Base-by-base conservation (phyloP, 495 filamentous ascomycete species). In the Podospora fimiseda region DNA sequence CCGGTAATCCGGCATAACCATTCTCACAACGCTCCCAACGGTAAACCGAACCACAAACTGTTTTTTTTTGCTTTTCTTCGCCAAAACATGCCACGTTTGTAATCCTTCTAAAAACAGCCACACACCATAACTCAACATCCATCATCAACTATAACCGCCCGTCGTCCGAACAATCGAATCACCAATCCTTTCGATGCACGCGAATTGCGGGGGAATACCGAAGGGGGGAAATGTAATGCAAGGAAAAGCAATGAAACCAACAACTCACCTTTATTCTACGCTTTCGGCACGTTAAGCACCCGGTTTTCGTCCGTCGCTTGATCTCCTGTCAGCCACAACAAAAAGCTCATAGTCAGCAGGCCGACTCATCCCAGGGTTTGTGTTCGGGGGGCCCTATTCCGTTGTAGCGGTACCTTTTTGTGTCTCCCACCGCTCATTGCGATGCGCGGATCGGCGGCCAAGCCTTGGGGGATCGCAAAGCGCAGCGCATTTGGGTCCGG, bases 241-340 rank as follows among this genome's bases (percentile, higher is more conserved):
- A 45, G n/a, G 46, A 22, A 47, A 27, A 20, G 43, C 43, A 44
- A n/a, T 22, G 13, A 5, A 42, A 27, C 18, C 40, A 6, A 20
- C 15, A 1, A 83, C 87, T 65, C 80, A 96, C 93, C 91, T 98
- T 98, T 74, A 98, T 97, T 70, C 93, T 80, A 62, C 93, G 83
- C 70, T 96, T 96, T 57, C 93, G 83, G 77, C 93, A 98, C 30
- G 93, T 98, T 69, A 97, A 72, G 70, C 93, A 98, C 13, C 93
- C 93, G 3, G 93, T 96, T 76, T 98, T 98, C 39, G 93, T 98
- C 61, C 93, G 82, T 61, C 93, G 83, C 78, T 98, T 97, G 68
- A 98, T 95, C 74, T 98, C 93, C 79, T 81, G 58, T 63, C 55
- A 51, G 58, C 42, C 42, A 47, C 38, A 60, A 51, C 56, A 40